These are phyloP conservation scores for Metschnikowia orientalis DNA, from an alignment of 805 yeast genomes.

Conservation along the genomic window DNA sequence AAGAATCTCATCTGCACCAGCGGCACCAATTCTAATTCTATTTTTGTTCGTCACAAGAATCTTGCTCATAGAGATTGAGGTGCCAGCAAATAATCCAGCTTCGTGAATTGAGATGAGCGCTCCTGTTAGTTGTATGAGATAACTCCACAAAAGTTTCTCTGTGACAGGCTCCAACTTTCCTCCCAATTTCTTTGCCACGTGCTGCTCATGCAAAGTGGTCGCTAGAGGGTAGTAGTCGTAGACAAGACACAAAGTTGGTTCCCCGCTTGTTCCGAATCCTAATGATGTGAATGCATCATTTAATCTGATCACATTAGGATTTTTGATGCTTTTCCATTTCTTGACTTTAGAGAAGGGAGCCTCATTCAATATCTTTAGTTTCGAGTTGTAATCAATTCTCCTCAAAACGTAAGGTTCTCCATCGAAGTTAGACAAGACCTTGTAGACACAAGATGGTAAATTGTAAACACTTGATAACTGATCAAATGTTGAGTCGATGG, in stretches of 20 bases:
- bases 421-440: conserved; percentile 73
- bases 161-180: conserved; percentile 48
- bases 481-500: conserved; percentile 53
- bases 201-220: conserved; percentile 63
- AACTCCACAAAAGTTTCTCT: conserved; percentile 69
- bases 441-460: conserved; percentile 60
- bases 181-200: conserved; percentile 45
- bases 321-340: conserved; percentile 57
- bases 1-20: conserved; percentile 69
- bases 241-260: conserved; percentile 60
- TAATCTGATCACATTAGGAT: conserved; percentile 59
- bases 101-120: conserved; percentile 68
- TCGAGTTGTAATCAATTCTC: conserved; percentile 49
- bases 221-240: conserved; percentile 85
- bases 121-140: conserved; percentile 66
- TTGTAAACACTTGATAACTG: conserved; percentile 42
- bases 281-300: conserved; percentile 83
- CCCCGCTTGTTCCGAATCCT: conserved; percentile 66
- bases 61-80: conserved; percentile 58
- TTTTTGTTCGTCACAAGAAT: conserved; percentile 69
- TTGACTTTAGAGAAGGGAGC: conserved; percentile 56
- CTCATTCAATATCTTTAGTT: conserved; percentile 40
- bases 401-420: conserved; percentile 76
- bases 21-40: conserved; percentile 65
- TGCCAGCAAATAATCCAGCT: conserved; percentile 57